Percentiles rank a stretch among this genome's conserved stretches.
Conservation (phyloP, 805 yeast genomes). For the Priceomyces medius region DNA sequence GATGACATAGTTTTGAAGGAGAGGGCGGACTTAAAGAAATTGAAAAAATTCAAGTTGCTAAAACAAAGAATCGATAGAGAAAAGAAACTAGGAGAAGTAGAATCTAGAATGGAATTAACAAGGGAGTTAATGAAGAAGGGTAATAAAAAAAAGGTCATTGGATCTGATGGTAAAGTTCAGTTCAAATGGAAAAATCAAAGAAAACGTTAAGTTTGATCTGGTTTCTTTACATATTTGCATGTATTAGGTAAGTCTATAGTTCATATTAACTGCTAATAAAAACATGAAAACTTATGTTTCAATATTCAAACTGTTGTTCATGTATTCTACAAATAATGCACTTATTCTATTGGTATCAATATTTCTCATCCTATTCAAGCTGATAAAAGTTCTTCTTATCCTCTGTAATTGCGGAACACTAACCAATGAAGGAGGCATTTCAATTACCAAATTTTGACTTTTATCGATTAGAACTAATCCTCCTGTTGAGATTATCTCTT, state of each 20-base stretch:
- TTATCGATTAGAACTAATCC: constrained; percentile 49
- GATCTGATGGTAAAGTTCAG: constrained; percentile 61
- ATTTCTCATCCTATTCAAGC: constrained; percentile 74
- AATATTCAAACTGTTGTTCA: constrained; percentile 57
- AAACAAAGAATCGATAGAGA: constrained; percentile 70
- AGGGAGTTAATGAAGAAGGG: constrained; percentile 91
- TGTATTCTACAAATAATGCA: constrained; percentile 74
- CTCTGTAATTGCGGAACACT: constrained; percentile 80
- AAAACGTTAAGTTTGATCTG: constrained; percentile 39
- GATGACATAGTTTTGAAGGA: constrained; percentile 30
- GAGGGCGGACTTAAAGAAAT: constrained; percentile 50
- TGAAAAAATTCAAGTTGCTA: constrained; percentile 58
- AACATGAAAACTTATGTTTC: constrained; percentile 13
- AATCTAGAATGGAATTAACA: constrained; percentile 71
- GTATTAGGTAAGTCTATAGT: background rate
- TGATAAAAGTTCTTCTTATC: constrained; percentile 77
- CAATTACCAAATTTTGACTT: constrained; percentile 47
- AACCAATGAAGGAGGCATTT: constrained; percentile 61
- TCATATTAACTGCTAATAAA: background rate
- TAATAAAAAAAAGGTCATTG: constrained; percentile 70
- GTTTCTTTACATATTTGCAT: background rate
- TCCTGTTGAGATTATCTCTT: constrained; percentile 50
- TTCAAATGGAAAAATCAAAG: constrained; percentile 87
- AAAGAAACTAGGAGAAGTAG: constrained; percentile 63
- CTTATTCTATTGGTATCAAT: constrained; percentile 67